These are phyloP conservation scores for Penicillium brevicompactum DNA, from an alignment of 2,329 filamentous ascomycete genomes.

Conservation along the genomic window DNA sequence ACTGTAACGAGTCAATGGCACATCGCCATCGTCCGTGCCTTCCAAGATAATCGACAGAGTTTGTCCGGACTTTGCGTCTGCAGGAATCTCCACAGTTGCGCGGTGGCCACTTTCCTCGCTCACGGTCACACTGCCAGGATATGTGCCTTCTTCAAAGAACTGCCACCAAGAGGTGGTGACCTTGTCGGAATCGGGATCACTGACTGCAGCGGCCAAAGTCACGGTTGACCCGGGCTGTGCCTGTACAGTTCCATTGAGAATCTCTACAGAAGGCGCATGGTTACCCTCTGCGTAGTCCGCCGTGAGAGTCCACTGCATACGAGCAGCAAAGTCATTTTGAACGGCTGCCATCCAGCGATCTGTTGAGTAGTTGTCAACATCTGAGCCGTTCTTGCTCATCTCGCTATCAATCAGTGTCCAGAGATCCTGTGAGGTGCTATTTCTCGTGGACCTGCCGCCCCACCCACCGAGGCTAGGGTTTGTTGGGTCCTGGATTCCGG, in stretches of 20 bases:
- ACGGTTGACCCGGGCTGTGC: conserved; percentile 3
- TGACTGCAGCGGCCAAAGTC: conserved; percentile 4
- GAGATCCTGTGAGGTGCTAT: conserved; percentile 5
- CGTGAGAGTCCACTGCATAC: conserved; percentile 20
- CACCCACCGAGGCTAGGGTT: conserved; percentile 14
- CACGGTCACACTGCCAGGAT: conserved; percentile 7
- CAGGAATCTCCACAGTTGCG: conserved; percentile 4
- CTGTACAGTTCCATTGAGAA: conserved; percentile 8
- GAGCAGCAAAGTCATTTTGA: conserved; percentile 20
- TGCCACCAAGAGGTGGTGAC: conserved; percentile 17
- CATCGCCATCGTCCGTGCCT: conserved; percentile 9
- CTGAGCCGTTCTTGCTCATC: conserved; percentile 4
- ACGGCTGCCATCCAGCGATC: conserved; percentile 12
- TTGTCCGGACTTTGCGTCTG: conserved; percentile 11
- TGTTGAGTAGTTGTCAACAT: conserved; percentile 7
- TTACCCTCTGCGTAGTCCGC: conserved; percentile 9
- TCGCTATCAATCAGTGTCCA: conserved; percentile 10
- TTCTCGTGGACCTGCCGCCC: conserved; percentile 11
- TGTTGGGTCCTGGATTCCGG: conserved; percentile 12
- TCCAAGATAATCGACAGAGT: conserved; percentile 15
- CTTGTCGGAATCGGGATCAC: conserved; percentile 12
- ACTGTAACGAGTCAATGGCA: not conserved
- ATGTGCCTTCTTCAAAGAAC: conserved; percentile 14
- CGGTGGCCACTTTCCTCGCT: not conserved
- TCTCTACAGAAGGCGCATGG: conserved; percentile 13